Conservation (phyloP, 805 yeast genomes). For the Yarrowia osloensis region DNA sequence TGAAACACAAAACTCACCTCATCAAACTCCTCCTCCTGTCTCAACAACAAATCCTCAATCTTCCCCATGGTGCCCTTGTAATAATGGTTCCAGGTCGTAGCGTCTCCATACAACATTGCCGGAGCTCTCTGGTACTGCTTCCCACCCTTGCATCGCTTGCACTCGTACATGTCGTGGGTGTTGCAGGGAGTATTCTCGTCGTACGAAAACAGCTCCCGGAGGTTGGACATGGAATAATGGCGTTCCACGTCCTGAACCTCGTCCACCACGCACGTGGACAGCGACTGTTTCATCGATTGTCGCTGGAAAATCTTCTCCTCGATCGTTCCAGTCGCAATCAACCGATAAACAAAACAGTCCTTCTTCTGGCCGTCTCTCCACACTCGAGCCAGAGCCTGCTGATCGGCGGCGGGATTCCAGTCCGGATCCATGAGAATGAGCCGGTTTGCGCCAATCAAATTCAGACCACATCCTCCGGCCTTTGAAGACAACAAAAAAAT, state of each 20-base stretch:
- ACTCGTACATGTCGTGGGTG: conserved; percentile 88
- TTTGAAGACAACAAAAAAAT: conserved; percentile 87
- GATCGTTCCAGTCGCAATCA: conserved; percentile 90
- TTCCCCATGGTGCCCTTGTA: conserved; percentile 58
- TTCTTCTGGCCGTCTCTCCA: conserved; percentile 99
- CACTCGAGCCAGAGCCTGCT: conserved; percentile 95
- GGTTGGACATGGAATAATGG: conserved; percentile 77
- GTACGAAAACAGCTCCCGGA: conserved; percentile 73
- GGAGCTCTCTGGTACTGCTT: conserved; percentile 65
- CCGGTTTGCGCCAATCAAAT: conserved; percentile 93
- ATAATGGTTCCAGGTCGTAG: conserved; percentile 96
- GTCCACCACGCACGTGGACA: conserved; percentile 95
- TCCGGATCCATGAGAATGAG: conserved; percentile 85
- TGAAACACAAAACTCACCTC: conserved; percentile 89
- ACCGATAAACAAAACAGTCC: conserved; percentile 91
- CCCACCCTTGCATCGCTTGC: conserved; percentile 72
- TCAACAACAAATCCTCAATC: conserved; percentile 76
- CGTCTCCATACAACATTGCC: conserved; percentile 95
- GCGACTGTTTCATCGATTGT: conserved; percentile 88
- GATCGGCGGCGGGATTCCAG: conserved; percentile 99
- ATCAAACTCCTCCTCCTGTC: conserved; percentile 67
- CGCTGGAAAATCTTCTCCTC: conserved; percentile 96
- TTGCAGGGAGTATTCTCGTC: conserved; percentile 72
- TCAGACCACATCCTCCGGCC: conserved; percentile 99
- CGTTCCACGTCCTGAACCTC: conserved; percentile 95